Conservation (phyloP, 495 filamentous ascomycete species). For the Xylaria flabelliformis region DNA sequence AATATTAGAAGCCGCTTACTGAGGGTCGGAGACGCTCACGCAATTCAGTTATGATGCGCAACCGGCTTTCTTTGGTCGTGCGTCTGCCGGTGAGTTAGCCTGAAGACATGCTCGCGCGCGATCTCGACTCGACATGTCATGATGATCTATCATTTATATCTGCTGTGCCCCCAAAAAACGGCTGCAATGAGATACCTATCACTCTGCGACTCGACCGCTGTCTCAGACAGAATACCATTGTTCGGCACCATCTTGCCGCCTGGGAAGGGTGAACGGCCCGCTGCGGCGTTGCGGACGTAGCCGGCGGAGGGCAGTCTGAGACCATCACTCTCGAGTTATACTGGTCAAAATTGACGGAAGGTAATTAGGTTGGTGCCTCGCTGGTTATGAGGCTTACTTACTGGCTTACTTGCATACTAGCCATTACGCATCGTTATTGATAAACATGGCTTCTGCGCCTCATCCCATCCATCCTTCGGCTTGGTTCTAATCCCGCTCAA, state of each 20-base stretch:
- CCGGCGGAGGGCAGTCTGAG: conserved; percentile 1
- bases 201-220: conserved; percentile 3
- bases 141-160: conserved; percentile 14
- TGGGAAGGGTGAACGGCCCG: conserved; percentile 2
- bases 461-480: neutral
- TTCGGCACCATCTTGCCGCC: conserved; percentile 23
- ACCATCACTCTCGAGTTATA: neutral
- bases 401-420: conserved; percentile 15
- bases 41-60: neutral
- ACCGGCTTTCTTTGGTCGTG: neutral
- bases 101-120: neutral
- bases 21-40: neutral
- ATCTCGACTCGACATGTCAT: conserved; percentile 12
- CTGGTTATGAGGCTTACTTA: neutral
- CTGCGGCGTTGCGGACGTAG: neutral
- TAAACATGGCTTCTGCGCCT: conserved; percentile 19
- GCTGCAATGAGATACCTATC: conserved; percentile 8
- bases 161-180: conserved; percentile 6
- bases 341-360: neutral
- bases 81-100: conserved; percentile 9
- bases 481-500: conserved; percentile 9
- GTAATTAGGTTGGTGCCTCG: conserved; percentile 1
- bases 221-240: neutral
- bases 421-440: neutral
- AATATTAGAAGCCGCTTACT: neutral